Percentiles rank a stretch among this genome's conserved stretches.
phyloP scores from a whole-genome alignment of 495 filamentous ascomycete genomes.

The Coniosporium apollinis region DNA sequence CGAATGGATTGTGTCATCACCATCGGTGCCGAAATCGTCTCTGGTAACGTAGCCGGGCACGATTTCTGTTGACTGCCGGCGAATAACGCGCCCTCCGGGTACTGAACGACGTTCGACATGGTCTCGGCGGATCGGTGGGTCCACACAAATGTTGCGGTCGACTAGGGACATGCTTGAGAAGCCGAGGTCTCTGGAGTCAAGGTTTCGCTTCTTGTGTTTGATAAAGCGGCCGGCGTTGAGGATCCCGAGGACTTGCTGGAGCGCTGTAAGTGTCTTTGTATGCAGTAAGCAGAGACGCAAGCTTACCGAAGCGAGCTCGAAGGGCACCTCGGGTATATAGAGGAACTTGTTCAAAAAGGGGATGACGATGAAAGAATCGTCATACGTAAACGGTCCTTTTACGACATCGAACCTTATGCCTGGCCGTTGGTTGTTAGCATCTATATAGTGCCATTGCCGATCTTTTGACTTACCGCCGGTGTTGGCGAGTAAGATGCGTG shows the following conservation, averaged over 20 bases:
- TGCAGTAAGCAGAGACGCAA: too few species aligned
- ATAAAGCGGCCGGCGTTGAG: conserved; percentile 27
- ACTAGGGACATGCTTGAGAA: conserved; percentile 18
- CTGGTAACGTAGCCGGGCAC: conserved; percentile 26
- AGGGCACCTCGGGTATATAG: conserved; percentile 24
- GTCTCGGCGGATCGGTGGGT: conserved; percentile 18
- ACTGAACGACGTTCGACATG: neutral
- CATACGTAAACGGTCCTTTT: conserved; percentile 25
- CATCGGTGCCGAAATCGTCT: conserved; percentile 27
- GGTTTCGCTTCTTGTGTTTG: conserved; percentile 26
- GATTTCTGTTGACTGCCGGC: conserved; percentile 23
- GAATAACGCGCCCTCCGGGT: conserved; percentile 15
- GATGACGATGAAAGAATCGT: conserved; percentile 25
- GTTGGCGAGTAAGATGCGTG: conserved; percentile 25
- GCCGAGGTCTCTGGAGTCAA: conserved; percentile 13
- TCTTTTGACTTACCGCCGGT: too few species aligned
- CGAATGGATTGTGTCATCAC: conserved; percentile 25
- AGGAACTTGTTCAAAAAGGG: conserved; percentile 22
- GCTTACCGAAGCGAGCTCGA: conserved; percentile 3
- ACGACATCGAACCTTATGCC: conserved; percentile 25
- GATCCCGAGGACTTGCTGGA: conserved; percentile 20
- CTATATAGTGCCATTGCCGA: too few species aligned
- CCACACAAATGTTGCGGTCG: conserved; percentile 26
- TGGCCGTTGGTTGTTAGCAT: too few species aligned
- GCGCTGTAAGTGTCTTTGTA: neutral